Evolutionary conservation across 306 rosid genomes (phyloP), one percentile per base, ranked within the genome.

Genomic region (Carpinus viminea): DNA sequence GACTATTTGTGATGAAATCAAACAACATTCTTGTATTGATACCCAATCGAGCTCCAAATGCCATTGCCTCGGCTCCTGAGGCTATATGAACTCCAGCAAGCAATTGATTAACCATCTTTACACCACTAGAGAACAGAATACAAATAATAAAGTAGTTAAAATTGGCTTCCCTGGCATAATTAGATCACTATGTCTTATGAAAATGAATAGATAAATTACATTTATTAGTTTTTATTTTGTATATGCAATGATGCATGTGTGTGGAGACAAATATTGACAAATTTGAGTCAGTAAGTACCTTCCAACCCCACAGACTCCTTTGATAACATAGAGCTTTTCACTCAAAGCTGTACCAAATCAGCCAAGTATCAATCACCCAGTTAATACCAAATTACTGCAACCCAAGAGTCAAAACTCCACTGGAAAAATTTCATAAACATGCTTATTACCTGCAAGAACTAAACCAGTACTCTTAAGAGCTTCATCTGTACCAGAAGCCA

Each of bases 61-160:
- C 98, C 89, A 94, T 86, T 83, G 98, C 92, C 91, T 94, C 98
- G 9, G 98, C 98, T 76, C 86, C 95, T 12, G 97, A 89, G 68
- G 97, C 97, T 77, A 94, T 94, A 75, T 94, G 98, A 88, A 92
- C 97, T 85, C 97, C 98, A 78, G 98, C 97, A 83, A 94, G 98
- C 89, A 94, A 73, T 80, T 94, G 98, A 85, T 94, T 94, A 41
- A 94, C 91, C 98, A 92, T 94, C 93, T 94, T 94, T 83, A 94
- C 76, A 45, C 93, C 93, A 74, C 98, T 94, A 79, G 78, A 90
- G 62, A 82, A 80, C 36, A 86, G 71, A 74, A 77, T 7, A 78
- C 18, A 72, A 73, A 71, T 57, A 74, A 78, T 34, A 46, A 76
- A 64, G 55, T 66, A 72, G 54, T 21, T 45, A 57, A 70, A 75